These are phyloP conservation scores for Albophoma yamanashiensis DNA, from an alignment of 2,329 filamentous ascomycete species.

Conservation along the genomic window DNA sequence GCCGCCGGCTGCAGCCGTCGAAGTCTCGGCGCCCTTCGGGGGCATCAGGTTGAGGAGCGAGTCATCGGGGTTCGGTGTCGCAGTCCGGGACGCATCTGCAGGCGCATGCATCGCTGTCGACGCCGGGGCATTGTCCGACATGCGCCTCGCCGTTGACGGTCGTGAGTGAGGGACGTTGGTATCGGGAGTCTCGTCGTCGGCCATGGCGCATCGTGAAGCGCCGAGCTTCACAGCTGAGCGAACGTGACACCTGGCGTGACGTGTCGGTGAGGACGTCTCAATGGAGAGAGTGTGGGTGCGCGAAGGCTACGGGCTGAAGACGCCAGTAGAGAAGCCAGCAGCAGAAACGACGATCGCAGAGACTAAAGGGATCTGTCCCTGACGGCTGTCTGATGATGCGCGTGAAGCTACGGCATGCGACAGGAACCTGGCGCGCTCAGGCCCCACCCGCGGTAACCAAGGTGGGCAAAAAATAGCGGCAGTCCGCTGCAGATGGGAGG, in stretches of 20 bases:
- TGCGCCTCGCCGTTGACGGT: constrained; percentile 15
- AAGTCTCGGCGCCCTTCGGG: constrained; percentile 9
- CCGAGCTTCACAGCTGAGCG: background rate
- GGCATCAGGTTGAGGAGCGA: constrained; percentile 6
- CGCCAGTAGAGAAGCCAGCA: background rate
- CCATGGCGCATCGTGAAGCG: constrained; percentile 24
- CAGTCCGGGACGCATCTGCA: background rate
- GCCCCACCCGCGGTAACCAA: background rate
- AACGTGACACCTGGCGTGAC: background rate
- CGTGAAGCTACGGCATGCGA: background rate
- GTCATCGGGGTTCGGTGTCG: constrained; percentile 3
- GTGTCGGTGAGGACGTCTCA: background rate
- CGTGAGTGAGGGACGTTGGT: constrained; percentile 11
- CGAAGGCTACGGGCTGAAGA: background rate
- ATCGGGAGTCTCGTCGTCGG: constrained; percentile 18
- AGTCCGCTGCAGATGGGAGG: background rate
- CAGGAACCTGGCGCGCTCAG: background rate
- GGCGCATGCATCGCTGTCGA: background rate
- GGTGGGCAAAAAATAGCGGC: background rate
- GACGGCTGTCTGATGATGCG: background rate
- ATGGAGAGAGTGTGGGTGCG: background rate
- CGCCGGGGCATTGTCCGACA: constrained; percentile 4
- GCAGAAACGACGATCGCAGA: background rate
- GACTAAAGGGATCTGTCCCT: background rate
- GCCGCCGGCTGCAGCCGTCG: constrained; percentile 3